Evolutionary conservation across 176 grass and related monocot genomes (phyloP).

Genomic region (Aegilops tauschii): DNA sequence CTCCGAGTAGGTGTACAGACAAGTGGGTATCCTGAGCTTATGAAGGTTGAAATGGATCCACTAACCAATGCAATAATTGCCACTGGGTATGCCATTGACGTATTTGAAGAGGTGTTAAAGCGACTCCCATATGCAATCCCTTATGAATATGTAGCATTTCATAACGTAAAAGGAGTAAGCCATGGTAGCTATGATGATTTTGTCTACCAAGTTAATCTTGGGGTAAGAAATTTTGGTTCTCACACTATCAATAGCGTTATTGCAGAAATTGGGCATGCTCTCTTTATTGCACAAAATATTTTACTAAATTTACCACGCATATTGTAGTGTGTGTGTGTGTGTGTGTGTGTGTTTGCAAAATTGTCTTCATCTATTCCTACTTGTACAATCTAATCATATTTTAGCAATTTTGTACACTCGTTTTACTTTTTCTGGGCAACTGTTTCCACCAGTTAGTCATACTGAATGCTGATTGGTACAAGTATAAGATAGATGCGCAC

Average conservation of each 20-base stretch:
- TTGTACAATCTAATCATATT: background rate
- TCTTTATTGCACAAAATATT: background rate
- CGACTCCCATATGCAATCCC: slow-evolving; percentile 43
- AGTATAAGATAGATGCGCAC: background rate
- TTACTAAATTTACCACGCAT: background rate
- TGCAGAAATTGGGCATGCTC: background rate
- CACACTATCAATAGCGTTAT: background rate
- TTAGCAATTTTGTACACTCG: background rate
- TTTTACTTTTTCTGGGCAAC: background rate
- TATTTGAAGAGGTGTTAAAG: slow-evolving; percentile 41
- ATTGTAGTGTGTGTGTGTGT: background rate
- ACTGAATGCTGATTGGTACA: background rate
- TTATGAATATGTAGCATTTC: slow-evolving; percentile 39
- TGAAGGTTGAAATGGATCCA: slow-evolving; percentile 42
- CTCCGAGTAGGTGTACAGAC: slow-evolving; percentile 44
- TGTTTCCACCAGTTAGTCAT: background rate
- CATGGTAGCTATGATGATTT: slow-evolving; percentile 40
- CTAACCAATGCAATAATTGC: slow-evolving; percentile 19
- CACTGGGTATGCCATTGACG: slow-evolving; percentile 40
- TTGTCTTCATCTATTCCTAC: background rate
- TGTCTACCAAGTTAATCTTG: slow-evolving; percentile 40
- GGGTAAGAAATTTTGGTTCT: slow-evolving; percentile 13
- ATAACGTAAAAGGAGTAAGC: background rate
- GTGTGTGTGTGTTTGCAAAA: no score
- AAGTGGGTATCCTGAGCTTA: slow-evolving; percentile 39